phyloP scores from a whole-genome alignment of 225 moss, liverwort and hornwort species.

The Bryum argenteum region DNA sequence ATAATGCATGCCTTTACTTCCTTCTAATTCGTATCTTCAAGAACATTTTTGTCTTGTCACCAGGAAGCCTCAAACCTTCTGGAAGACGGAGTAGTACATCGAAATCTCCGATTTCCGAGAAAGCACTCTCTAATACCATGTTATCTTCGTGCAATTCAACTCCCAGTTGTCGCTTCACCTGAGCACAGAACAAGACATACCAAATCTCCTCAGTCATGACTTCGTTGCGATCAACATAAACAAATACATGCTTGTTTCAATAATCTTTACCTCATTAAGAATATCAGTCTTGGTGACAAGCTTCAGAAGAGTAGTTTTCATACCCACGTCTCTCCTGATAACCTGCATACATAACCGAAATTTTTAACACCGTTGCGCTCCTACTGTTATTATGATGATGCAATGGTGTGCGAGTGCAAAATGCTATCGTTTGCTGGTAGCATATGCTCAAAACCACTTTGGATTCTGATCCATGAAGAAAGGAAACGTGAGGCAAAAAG shows the following conservation, averaged over 20 bases:
- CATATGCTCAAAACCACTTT: background rate
- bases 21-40: slow-evolving; percentile 63
- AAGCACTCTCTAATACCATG: slow-evolving; percentile 50
- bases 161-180: slow-evolving; percentile 68
- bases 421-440: background rate
- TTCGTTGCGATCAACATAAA: background rate
- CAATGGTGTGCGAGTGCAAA: background rate
- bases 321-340: slow-evolving; percentile 56
- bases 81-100: slow-evolving; percentile 63
- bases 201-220: background rate
- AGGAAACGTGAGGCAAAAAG: background rate
- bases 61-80: slow-evolving; percentile 61
- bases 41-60: slow-evolving; percentile 58
- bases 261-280: slow-evolving; percentile 50
- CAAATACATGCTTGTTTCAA: background rate
- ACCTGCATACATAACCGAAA: slow-evolving; percentile 46
- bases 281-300: slow-evolving; percentile 61
- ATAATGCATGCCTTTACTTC: slow-evolving; percentile 44
- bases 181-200: slow-evolving; percentile 20
- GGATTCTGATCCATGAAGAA: slow-evolving; percentile 1
- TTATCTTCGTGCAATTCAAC: slow-evolving; percentile 61
- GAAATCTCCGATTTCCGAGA: slow-evolving; percentile 65
- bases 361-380: background rate
- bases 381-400: background rate
- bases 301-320: slow-evolving; percentile 61